Evolutionary conservation across 1,284 basidiomycete genomes (phyloP), one percentile per base, ranked within the genome.

Genomic region (Ceratobasidium sp.): DNA sequence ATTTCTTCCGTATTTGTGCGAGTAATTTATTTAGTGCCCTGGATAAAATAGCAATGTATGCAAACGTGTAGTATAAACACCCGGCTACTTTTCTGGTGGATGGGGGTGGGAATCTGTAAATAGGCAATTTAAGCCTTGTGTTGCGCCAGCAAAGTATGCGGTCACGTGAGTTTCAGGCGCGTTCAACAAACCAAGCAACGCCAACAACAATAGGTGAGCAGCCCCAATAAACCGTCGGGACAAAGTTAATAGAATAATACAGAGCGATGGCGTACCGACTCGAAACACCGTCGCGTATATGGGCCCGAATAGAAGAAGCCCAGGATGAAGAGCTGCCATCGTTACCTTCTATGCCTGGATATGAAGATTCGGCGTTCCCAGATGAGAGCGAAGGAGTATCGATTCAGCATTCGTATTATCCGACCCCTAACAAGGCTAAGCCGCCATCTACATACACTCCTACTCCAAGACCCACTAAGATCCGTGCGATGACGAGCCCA

Each of bases 261-360:
- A 36, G 9, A 25, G 39, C 47, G 21, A 66, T 66, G 62, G 62
- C 62, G 50, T 54, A 54, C 39, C 62, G 62, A 9, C 62, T 66
- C 49, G 62, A 66, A 50, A 66, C 62, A 29, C 62, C 62, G 50
- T 66, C 62, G 16, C 62, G 62, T 27, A 66, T 66, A 42, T 66
- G 62, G 62, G 62, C 62, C 23, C 50, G 62, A 19, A 66, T 66
- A 19, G 62, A 66, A 25, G 30, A 56, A 56, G 62, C 62, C 41
- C 62, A 66, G 27, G 62, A 66, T 27, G 62, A 66, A 47, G 62
- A 66, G 19, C 21, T 66, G n/a, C 62, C 62, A 1, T 66, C 62
- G 7, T 47, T 66, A 25, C 62, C 62, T n/a, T 66, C 62, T 7
- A 66, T 66, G 62, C 62, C 62, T 0, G 62, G 11, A 11, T 66